phyloP scores from a whole-genome alignment of 257 asterid species.

The Gynochthodes officinalis region DNA sequence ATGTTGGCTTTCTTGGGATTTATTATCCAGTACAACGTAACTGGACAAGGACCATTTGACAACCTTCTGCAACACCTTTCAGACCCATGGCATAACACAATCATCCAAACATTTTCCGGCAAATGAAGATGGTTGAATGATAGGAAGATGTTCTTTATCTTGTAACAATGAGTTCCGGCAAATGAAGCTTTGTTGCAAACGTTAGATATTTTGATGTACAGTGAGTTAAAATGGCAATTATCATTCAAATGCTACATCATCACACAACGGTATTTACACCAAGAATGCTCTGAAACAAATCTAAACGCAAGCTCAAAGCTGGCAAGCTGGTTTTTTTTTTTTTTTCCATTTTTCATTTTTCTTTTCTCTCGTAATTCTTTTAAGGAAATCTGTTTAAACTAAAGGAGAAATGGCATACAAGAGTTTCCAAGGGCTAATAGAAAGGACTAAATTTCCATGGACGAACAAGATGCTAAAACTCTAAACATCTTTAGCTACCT shows the following conservation, averaged over 20 bases:
- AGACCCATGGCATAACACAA: conserved; percentile 98
- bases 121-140: conserved; percentile 12
- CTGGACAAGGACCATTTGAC: conserved; percentile 91
- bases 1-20: conserved; percentile 97
- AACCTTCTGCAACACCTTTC: conserved; percentile 90
- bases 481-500: not conserved
- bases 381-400: not conserved
- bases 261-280: conserved; percentile 11
- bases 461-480: not conserved
- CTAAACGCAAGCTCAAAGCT: not conserved
- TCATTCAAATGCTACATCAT: conserved; percentile 21
- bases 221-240: conserved; percentile 29
- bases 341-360: not conserved
- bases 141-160: conserved; percentile 7
- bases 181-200: conserved; percentile 37
- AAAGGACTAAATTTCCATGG: conserved; percentile 1
- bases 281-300: not conserved
- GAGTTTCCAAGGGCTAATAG: not conserved
- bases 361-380: not conserved
- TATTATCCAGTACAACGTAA: conserved; percentile 86
- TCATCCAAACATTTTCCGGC: conserved; percentile 62
- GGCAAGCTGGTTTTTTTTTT: not conserved
- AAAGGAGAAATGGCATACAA: not conserved
- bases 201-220: conserved; percentile 44
- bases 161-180: conserved; percentile 25